These are phyloP conservation scores for Terfezia claveryi DNA, from an alignment of 495 filamentous ascomycete species.

Conservation along the genomic window DNA sequence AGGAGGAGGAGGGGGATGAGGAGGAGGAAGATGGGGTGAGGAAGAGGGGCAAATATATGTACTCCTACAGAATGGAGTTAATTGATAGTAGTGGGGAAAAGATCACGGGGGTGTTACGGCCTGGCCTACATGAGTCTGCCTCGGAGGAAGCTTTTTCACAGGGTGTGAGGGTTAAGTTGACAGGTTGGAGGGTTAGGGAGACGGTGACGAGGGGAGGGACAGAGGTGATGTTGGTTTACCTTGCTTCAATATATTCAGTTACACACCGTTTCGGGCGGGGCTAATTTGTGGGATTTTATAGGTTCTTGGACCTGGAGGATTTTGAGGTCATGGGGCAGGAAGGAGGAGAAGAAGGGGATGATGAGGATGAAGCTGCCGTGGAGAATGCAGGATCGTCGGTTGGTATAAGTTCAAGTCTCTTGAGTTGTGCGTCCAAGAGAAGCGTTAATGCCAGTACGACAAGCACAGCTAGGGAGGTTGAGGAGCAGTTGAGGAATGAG, in stretches of 20 bases:
- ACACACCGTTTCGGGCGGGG: not conserved
- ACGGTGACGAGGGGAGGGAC: not conserved
- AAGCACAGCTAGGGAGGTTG: not conserved
- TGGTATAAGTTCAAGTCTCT: not conserved
- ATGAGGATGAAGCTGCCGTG: not conserved
- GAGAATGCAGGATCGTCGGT: not conserved
- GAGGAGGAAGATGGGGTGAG: slow-evolving; percentile 6
- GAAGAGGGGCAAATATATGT: slow-evolving; percentile 9
- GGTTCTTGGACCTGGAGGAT: not conserved
- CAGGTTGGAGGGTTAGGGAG: not conserved
- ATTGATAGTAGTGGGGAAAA: not conserved
- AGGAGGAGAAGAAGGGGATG: too few relatives aligned
- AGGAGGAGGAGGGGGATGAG: slow-evolving; percentile 4
- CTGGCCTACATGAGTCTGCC: not conserved
- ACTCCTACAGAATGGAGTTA: not conserved
- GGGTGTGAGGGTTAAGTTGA: not conserved
- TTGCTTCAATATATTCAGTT: not conserved
- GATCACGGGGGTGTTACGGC: not conserved
- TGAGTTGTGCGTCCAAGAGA: not conserved
- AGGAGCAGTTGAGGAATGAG: not conserved
- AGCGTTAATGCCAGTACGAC: not conserved
- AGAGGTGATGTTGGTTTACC: not conserved
- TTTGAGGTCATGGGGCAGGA: not conserved
- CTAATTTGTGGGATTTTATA: not conserved
- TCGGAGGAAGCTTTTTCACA: not conserved